Evolutionary conservation across 2,329 filamentous ascomycete species (phyloP), one percentile per base, ranked within the genome.

Genomic region (Cladosporium phlei): DNA sequence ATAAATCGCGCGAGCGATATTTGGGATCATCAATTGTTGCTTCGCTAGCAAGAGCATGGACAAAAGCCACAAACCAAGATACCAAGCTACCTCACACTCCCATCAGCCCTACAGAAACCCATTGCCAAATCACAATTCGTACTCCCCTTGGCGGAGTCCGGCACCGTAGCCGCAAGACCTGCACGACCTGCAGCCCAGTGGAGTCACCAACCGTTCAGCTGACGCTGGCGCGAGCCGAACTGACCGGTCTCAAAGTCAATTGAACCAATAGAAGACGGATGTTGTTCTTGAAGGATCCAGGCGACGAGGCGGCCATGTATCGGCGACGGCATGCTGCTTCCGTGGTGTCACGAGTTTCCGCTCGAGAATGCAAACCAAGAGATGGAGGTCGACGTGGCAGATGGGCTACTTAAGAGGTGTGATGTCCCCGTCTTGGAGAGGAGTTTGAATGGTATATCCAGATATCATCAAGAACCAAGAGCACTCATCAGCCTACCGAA

Each of bases 241-340:
- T 45, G 42, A 45, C 42, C 42, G 42, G 42, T 45, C 30, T 32
- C 34, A 29, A 17, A 17, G 20, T 16, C 32, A 20, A 5, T n/a
- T 21, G 19, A 24, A 12, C 42, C 42, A 45, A 45, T 45, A 24
- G 28, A 12, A 22, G 14, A 17, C 9, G 20, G 16, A 20, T 7
- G 22, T 6, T 12, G 24, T 16, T 28, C 14, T 14, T 14, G 32
- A 4, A 21, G 30, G 42, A 37, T 37, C 22, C 5, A 20, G 20
- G 20, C 32, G 42, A 45, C 32, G 22, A 37, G 42, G 24, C 42
- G 30, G 42, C 30, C 40, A 44, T 44, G 40, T 22, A 35, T 44
- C 40, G 40, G 40, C 40, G 30, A 45, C 42, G 42, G 42, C 42
- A 45, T 20, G 24, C 12, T 28, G 32, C 42, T 45, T 45, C 42